A percentile compares a stretch with the other conserved stretches of the same genome.
phyloP scores from a whole-genome alignment of 495 filamentous ascomycete species.

The Penicillium paradoxum region DNA sequence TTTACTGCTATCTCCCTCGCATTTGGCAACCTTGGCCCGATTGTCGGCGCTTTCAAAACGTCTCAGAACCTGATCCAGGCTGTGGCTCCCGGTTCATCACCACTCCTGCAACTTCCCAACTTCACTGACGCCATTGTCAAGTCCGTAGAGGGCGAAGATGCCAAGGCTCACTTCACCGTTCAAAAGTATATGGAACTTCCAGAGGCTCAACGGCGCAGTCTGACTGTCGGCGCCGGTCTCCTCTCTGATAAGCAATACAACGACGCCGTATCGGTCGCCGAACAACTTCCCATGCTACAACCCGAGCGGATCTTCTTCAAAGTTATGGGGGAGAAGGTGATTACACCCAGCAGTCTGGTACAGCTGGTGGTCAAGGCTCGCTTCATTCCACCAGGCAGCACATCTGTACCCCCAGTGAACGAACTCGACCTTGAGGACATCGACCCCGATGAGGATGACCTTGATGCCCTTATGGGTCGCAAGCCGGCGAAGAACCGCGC shows the following conservation, averaged over 20 bases:
- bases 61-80: slow-evolving; percentile 89
- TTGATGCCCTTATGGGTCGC: slow-evolving; percentile 80
- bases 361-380: slow-evolving; percentile 94
- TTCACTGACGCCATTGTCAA: slow-evolving; percentile 72
- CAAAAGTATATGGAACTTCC: slow-evolving; percentile 84
- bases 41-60: slow-evolving; percentile 74
- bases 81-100: slow-evolving; percentile 72
- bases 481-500: slow-evolving; percentile 56
- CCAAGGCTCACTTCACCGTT: slow-evolving; percentile 69
- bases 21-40: slow-evolving; percentile 74
- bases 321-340: slow-evolving; percentile 86
- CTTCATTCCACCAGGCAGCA: slow-evolving; percentile 79
- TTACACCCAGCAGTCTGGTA: slow-evolving; percentile 89
- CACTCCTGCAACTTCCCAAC: slow-evolving; percentile 87
- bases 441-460: slow-evolving; percentile 87
- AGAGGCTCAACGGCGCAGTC: slow-evolving; percentile 64
- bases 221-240: slow-evolving; percentile 63
- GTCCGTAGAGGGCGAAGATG: slow-evolving; percentile 65
- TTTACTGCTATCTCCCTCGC: slow-evolving; percentile 83
- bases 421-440: slow-evolving; percentile 80
- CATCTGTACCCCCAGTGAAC: slow-evolving; percentile 65
- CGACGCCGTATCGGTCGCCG: slow-evolving; percentile 66
- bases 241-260: slow-evolving; percentile 72
- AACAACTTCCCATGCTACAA: slow-evolving; percentile 73
- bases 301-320: slow-evolving; percentile 98